phyloP scores from a whole-genome alignment of 345 rosid species.

The Citropsis articulata region DNA sequence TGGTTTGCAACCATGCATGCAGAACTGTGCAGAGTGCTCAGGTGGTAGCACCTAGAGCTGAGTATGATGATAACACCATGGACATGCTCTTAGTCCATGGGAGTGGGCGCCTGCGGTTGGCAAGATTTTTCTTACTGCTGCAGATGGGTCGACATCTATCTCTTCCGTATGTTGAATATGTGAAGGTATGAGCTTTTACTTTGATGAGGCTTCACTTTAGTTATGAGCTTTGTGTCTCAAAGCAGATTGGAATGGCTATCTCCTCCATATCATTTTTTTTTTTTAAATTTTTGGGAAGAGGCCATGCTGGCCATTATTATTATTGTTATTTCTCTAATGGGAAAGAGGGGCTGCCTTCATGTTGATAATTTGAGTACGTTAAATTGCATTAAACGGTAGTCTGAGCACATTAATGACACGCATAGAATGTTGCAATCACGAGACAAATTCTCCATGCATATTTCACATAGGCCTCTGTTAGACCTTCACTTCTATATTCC shows the following conservation, averaged over 20 bases:
- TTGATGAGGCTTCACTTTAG: not conserved
- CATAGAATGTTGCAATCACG: not conserved
- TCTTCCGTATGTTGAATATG: slow-evolving; percentile 90
- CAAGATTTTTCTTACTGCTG: slow-evolving; percentile 81
- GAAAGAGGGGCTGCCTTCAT: not conserved
- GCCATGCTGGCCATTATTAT: not conserved
- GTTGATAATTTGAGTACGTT: not conserved
- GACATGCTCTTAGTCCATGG: slow-evolving; percentile 93
- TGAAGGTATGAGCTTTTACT: slow-evolving; percentile 58
- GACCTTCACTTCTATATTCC: not conserved
- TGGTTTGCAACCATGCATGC: slow-evolving; percentile 97
- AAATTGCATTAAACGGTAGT: not conserved
- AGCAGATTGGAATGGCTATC: not conserved
- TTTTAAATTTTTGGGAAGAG: not conserved
- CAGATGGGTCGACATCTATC: slow-evolving; percentile 89
- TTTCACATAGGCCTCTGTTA: not conserved
- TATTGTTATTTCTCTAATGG: not conserved
- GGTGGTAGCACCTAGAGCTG: slow-evolving; percentile 92
- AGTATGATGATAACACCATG: slow-evolving; percentile 81
- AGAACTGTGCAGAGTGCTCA: slow-evolving; percentile 94
- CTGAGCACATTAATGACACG: not conserved
- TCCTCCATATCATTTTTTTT: not conserved
- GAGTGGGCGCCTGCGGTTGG: slow-evolving; percentile 73
- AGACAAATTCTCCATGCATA: not conserved
- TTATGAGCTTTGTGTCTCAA: not conserved